Conservation (phyloP, 495 filamentous ascomycete genomes). For the Symbiotaphrina buchneri region DNA sequence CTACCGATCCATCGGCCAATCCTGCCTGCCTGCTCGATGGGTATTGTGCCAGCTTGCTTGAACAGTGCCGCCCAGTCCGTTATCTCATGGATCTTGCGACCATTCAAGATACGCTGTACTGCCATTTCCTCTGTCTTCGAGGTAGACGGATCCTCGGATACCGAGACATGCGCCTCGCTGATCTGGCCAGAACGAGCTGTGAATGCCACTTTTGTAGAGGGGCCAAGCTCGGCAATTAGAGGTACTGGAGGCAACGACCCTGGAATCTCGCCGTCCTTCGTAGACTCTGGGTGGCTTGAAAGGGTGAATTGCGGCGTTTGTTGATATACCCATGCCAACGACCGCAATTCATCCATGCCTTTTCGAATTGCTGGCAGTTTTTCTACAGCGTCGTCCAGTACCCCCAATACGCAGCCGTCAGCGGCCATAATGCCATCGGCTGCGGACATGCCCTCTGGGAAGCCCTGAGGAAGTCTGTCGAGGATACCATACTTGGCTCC, state of each 20-base stretch:
- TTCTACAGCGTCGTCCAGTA: constrained; percentile 23
- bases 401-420: constrained; percentile 15
- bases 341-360: constrained; percentile 29
- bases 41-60: constrained; percentile 1
- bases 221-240: background rate
- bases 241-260: background rate
- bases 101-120: constrained; percentile 1
- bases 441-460: constrained; percentile 23
- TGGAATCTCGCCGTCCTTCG: background rate
- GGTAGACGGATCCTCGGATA: background rate
- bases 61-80: constrained; percentile 2
- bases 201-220: constrained; percentile 1
- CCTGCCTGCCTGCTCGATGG: too few species aligned
- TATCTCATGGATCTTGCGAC: constrained; percentile 4
- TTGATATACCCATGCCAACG: constrained; percentile 52
- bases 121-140: constrained; percentile 3
- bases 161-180: constrained; percentile 1
- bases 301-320: constrained; percentile 78
- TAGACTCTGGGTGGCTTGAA: constrained; percentile 18
- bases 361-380: constrained; percentile 26
- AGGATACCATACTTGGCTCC: constrained; percentile 8
- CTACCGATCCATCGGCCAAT: too few species aligned
- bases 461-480: constrained; percentile 4
- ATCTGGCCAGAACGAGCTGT: constrained; percentile 4
- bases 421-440: constrained; percentile 1